A percentile compares a stretch with the other conserved stretches of the same genome.
These are phyloP conservation scores for Trifolium fragiferum DNA, from an alignment of 306 rosid genomes.

Conservation along the genomic window DNA sequence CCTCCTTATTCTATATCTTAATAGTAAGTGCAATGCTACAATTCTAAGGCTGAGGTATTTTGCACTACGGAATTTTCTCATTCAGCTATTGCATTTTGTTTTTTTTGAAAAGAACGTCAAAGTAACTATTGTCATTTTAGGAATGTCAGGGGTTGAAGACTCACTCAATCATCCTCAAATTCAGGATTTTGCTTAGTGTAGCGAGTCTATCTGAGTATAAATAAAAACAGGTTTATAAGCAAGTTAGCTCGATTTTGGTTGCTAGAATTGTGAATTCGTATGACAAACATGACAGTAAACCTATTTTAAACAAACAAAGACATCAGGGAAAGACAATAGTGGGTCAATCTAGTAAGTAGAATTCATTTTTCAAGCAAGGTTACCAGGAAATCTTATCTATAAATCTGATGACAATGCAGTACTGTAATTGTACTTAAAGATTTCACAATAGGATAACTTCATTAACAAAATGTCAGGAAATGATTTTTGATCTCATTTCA, in stretches of 20 bases:
- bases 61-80: background rate
- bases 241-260: background rate
- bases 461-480: background rate
- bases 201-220: background rate
- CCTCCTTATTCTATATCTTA: too few relatives aligned
- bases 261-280: background rate
- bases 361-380: too few relatives aligned
- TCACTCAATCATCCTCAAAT: background rate
- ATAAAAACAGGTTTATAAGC: background rate
- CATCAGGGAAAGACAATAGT: background rate
- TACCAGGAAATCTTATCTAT: too few relatives aligned
- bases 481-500: constrained; percentile 3
- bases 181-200: background rate
- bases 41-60: background rate
- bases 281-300: background rate
- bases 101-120: background rate
- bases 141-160: background rate
- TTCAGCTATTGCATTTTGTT: background rate
- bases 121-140: background rate
- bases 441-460: background rate
- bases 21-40: too few relatives aligned
- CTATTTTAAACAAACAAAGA: background rate
- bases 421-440: background rate
- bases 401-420: background rate
- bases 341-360: background rate